Percentiles rank a stretch among this genome's conserved stretches.
phyloP scores from a whole-genome alignment of 495 filamentous ascomycete species.

The Trypethelium eluteriae region DNA sequence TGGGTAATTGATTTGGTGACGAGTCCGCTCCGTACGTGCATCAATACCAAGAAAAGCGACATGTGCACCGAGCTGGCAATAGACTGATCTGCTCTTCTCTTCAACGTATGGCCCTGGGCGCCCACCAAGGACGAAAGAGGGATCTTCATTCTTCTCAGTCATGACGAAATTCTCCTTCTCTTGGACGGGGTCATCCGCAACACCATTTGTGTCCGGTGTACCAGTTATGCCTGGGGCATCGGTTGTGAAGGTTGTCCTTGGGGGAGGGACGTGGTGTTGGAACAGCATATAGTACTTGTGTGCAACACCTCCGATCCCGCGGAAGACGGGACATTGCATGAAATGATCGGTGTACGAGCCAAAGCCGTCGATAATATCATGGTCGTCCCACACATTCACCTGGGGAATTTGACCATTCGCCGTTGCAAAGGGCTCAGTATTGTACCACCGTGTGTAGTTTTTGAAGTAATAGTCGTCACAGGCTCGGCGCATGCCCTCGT shows the following conservation, averaged over 20 bases:
- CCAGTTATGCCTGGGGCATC: slow-evolving; percentile 50
- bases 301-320: slow-evolving; percentile 72
- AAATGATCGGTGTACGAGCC: slow-evolving; percentile 89
- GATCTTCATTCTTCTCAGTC: slow-evolving; percentile 49
- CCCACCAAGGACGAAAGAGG: slow-evolving; percentile 71
- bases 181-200: slow-evolving; percentile 57
- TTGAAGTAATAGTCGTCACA: slow-evolving; percentile 86
- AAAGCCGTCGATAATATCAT: slow-evolving; percentile 60
- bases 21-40: slow-evolving; percentile 83
- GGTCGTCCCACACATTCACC: slow-evolving; percentile 93
- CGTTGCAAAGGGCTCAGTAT: slow-evolving; percentile 68
- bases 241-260: slow-evolving; percentile 73
- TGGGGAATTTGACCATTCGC: slow-evolving; percentile 85
- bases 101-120: slow-evolving; percentile 72
- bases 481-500: slow-evolving; percentile 59
- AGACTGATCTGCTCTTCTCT: slow-evolving; percentile 72
- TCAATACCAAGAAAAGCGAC: slow-evolving; percentile 85
- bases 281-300: slow-evolving; percentile 74
- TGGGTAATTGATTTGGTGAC: slow-evolving; percentile 82
- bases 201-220: slow-evolving; percentile 39
- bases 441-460: slow-evolving; percentile 86
- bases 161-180: slow-evolving; percentile 61
- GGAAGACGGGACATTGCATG: slow-evolving; percentile 86
- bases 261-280: slow-evolving; percentile 83
- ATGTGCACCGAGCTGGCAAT: slow-evolving; percentile 71